phyloP scores from a whole-genome alignment of 306 rosid genomes.

The Gastrolobium villosum region DNA sequence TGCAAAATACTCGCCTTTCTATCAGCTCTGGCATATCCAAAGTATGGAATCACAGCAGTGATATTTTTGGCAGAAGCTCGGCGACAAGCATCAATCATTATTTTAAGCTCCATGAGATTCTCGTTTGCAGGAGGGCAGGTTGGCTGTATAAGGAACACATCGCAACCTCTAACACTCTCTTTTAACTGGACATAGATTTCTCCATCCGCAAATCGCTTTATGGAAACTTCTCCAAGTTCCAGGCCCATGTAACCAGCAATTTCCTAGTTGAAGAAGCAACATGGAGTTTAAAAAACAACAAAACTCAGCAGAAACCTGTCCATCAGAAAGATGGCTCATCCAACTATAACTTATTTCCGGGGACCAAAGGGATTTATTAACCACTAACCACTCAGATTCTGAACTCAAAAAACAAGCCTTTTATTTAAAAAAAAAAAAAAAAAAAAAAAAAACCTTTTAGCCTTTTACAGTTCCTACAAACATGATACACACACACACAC shows the following conservation, averaged over 20 bases:
- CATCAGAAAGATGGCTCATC: background rate
- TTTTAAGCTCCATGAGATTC: slow-evolving; percentile 90
- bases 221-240: slow-evolving; percentile 84
- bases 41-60: slow-evolving; percentile 95
- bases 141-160: slow-evolving; percentile 88
- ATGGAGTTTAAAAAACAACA: slow-evolving; percentile 25
- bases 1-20: slow-evolving; percentile 75
- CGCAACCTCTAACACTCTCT: slow-evolving; percentile 98
- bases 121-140: slow-evolving; percentile 97
- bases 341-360: background rate
- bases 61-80: slow-evolving; percentile 94
- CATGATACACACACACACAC: slow-evolving; percentile 1
- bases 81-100: slow-evolving; percentile 96
- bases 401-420: slow-evolving; percentile 11
- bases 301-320: slow-evolving; percentile 7
- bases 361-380: background rate
- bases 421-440: too few relatives aligned
- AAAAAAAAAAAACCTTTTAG: too few relatives aligned
- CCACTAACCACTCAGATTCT: background rate
- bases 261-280: slow-evolving; percentile 62
- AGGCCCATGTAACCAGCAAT: slow-evolving; percentile 92
- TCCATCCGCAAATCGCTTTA: slow-evolving; percentile 96
- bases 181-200: slow-evolving; percentile 92
- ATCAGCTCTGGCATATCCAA: slow-evolving; percentile 99
- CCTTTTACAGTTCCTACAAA: background rate